Evolutionary conservation across 1,284 basidiomycete genomes (phyloP), one percentile per base, ranked within the genome.

Genomic region (Ceratobasidium sp.): DNA sequence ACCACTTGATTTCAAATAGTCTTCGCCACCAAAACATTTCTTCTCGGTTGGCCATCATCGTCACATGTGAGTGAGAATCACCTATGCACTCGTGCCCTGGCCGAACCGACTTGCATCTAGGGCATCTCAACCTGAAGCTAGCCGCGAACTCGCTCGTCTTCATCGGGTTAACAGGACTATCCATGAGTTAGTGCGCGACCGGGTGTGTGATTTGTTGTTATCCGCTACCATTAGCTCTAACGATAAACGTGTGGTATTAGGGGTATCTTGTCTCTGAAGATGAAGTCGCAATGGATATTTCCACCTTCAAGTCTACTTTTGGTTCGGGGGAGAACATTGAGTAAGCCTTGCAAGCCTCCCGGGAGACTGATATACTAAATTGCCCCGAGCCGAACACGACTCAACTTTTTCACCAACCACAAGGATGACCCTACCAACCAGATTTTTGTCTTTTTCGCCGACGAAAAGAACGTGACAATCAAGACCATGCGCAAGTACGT

Each of bases 161-260:
- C 98, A 95, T 94, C 91, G 96, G 79, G 95, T 99, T 75, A 96
- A 96, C 82, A 85, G 94, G 78, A 99, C 97, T 51, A 92, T 98
- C 67, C 95, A 98, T 81, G 97, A 99, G 83, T 89, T 99, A 73
- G 93, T 96, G 74, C 88, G 91, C 79, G 97, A 99, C 81, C 87
- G 96, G 83, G 90, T 92, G 76, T 82, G 86, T 81, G 53, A 33
- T 21, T n/a, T 36, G 28, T 56, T 6, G 5, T 56, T 36, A 8
- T 18, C 30, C 1, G 30, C 6, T 16, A 18, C 56, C 56, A 14
- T 28, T n/a, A 33, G 30, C 11, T 56, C 53, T 33, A 12, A 25
- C 36, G 30, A 40, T 36, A 12, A 1, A 12, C 30, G 3, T 51
- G 11, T 11, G n/a, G 44, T 28, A 77, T 48, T 78, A 94, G 92